Percentiles rank a stretch among this genome's conserved stretches.
phyloP scores from a whole-genome alignment of 768 basidiomycete genomes.

The Suillus alpinus region DNA sequence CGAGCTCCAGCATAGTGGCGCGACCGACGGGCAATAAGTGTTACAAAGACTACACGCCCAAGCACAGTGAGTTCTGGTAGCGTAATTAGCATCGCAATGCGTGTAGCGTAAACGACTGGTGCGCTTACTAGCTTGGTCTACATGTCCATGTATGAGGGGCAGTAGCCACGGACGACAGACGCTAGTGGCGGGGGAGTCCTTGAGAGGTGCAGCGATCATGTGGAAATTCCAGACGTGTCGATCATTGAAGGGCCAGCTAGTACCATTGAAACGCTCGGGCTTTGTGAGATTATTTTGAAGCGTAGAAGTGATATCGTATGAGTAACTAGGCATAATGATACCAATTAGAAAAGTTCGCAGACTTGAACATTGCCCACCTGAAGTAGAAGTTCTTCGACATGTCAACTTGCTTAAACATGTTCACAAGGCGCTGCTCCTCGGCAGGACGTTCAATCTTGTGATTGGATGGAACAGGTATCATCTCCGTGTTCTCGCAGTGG shows the following conservation, averaged over 20 bases:
- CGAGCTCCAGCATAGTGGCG: conserved; percentile 94
- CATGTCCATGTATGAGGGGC: conserved; percentile 91
- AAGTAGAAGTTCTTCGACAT: conserved; percentile 99
- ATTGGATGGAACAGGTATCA: conserved; percentile 71
- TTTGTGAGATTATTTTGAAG: conserved; percentile 87
- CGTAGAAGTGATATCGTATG: conserved; percentile 96
- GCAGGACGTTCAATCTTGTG: conserved; percentile 85
- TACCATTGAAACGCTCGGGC: conserved; percentile 39
- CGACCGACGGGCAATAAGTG: conserved; percentile 91
- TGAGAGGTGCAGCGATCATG: conserved; percentile 72
- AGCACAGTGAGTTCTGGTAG: conserved; percentile 81
- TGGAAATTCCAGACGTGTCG: conserved; percentile 95
- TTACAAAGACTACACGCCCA: conserved; percentile 87
- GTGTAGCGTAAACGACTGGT: neutral
- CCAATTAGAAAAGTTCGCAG: neutral
- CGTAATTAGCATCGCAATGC: neutral
- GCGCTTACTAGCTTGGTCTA: conserved; percentile 93
- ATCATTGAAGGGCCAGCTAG: conserved; percentile 73
- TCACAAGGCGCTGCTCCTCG: conserved; percentile 86
- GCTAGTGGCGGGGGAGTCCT: conserved; percentile 35
- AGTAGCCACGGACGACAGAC: conserved; percentile 76
- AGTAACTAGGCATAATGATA: conserved; percentile 55
- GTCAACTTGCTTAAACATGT: conserved; percentile 94
- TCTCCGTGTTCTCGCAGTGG: conserved; percentile 90
- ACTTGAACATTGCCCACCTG: conserved; percentile 47